A percentile compares a stretch with the other conserved stretches of the same genome.
Evolutionary conservation across 1,139 yeast species (phyloP).

Genomic region (Hansenula sp.): DNA sequence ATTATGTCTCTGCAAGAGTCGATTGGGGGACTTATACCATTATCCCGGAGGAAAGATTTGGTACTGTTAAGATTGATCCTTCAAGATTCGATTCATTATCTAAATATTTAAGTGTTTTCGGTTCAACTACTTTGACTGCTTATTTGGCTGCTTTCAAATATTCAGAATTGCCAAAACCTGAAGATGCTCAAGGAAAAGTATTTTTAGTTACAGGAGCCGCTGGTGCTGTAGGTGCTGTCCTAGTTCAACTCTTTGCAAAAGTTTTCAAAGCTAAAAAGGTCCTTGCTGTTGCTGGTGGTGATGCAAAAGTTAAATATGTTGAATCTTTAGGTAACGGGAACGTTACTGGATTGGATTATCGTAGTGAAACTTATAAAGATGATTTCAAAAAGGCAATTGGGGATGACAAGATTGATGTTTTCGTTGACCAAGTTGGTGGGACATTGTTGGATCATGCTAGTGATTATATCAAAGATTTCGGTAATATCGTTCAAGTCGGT

Average conservation of each 20-base stretch:
- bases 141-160: conserved; percentile 49
- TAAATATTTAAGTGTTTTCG: conserved; percentile 45
- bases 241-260: conserved; percentile 55
- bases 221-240: conserved; percentile 67
- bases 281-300: conserved; percentile 63
- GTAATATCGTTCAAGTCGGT: conserved; percentile 56
- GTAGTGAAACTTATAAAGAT: conserved; percentile 38
- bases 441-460: conserved; percentile 47
- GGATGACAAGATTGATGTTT: conserved; percentile 41
- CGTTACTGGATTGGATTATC: conserved; percentile 50
- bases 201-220: conserved; percentile 64
- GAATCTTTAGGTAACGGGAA: conserved; percentile 51
- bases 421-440: conserved; percentile 66
- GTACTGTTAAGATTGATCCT: conserved; percentile 25
- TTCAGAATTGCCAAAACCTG: conserved; percentile 35
- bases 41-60: conserved; percentile 17
- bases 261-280: conserved; percentile 52
- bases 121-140: conserved; percentile 62
- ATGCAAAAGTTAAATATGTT: conserved; percentile 51
- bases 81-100: conserved; percentile 31
- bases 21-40: conserved; percentile 42
- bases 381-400: conserved; percentile 44
- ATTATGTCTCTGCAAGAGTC: conserved; percentile 31
- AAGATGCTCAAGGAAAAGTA: conserved; percentile 31
- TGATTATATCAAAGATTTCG: conserved; percentile 36